Percentiles rank a stretch among this genome's conserved stretches.
Conservation (phyloP, 2,329 filamentous ascomycete genomes). For the Cordyceps cateniannulata region DNA sequence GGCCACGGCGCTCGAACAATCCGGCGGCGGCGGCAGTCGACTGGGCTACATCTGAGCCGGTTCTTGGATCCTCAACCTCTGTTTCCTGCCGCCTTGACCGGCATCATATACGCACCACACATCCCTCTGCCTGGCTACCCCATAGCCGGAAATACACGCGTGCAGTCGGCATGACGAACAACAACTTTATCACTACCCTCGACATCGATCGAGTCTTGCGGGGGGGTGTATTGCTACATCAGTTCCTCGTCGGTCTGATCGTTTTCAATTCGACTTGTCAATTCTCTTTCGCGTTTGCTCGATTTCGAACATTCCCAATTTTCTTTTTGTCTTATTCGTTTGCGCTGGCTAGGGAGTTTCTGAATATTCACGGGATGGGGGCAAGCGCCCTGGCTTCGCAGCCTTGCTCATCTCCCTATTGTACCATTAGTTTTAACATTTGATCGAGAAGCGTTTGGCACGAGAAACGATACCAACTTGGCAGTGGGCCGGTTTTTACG, state of each 20-base stretch:
- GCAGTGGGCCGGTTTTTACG: constrained; percentile 5
- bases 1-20: constrained; percentile 21
- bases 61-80: background rate
- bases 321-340: background rate
- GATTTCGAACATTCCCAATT: background rate
- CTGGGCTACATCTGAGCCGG: constrained; percentile 1
- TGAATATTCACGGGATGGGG: background rate
- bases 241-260: background rate
- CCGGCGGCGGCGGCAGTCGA: background rate
- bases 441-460: background rate
- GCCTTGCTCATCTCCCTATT: background rate
- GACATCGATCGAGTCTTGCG: background rate
- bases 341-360: background rate
- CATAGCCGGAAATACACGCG: background rate
- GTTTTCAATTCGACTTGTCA: background rate
- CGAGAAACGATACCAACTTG: constrained; percentile 10
- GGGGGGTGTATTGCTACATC: background rate
- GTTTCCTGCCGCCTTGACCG: background rate
- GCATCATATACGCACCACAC: background rate
- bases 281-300: background rate
- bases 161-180: background rate
- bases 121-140: background rate
- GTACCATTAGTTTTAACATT: constrained; percentile 8
- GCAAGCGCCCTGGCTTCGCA: background rate
- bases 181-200: background rate